Percentiles rank a stretch among this genome's conserved stretches.
Evolutionary conservation across 441 rosid species (phyloP).

Genomic region (Sinapis alba): DNA sequence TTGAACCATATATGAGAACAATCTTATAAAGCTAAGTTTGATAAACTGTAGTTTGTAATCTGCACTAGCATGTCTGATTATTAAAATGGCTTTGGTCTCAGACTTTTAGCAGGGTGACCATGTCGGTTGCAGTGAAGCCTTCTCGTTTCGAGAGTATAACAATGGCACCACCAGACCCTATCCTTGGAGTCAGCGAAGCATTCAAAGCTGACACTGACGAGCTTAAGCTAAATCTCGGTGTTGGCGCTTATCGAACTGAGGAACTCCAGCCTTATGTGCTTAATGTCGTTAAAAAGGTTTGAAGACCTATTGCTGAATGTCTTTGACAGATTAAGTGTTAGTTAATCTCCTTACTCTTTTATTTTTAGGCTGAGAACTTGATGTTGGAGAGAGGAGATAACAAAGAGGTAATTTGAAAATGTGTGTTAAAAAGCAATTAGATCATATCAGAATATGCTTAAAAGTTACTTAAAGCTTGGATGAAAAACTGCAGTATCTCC

Average conservation of each 20-base stretch:
- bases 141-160: slow-evolving; percentile 86
- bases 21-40: slow-evolving; percentile 9
- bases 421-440: neutral
- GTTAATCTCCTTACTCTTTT: neutral
- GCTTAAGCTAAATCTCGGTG: slow-evolving; percentile 96
- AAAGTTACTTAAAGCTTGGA: neutral
- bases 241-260: slow-evolving; percentile 94
- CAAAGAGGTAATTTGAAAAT: slow-evolving; percentile 72
- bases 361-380: slow-evolving; percentile 75
- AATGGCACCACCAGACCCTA: slow-evolving; percentile 99
- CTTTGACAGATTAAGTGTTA: neutral
- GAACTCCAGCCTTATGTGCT: slow-evolving; percentile 96
- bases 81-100: slow-evolving; percentile 38
- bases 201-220: slow-evolving; percentile 81
- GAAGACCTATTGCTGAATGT: neutral
- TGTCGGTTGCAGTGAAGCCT: slow-evolving; percentile 63
- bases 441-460: neutral
- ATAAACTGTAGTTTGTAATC: neutral
- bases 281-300: slow-evolving; percentile 92
- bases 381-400: slow-evolving; percentile 91
- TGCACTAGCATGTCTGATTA: slow-evolving; percentile 1
- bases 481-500: slow-evolving; percentile 71
- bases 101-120: slow-evolving; percentile 62
- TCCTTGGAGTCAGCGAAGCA: slow-evolving; percentile 97
- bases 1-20: neutral